Base-by-base conservation (phyloP, 148 eudicot species). In the Hydrangea macrophylla region DNA sequence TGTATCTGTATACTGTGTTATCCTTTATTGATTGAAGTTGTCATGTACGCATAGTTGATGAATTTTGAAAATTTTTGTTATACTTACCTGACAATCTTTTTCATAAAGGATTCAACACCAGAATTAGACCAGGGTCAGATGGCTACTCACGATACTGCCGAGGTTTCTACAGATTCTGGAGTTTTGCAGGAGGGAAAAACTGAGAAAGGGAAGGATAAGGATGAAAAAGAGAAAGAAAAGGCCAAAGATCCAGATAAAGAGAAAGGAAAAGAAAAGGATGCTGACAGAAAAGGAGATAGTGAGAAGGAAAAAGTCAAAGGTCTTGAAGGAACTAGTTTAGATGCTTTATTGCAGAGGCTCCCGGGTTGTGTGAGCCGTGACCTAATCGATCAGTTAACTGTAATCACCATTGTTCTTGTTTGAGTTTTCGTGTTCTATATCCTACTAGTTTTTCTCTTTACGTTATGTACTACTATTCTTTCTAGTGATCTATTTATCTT, bases 311-410 rank as follows among this genome's bases (percentile, higher is more conserved):
- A 88, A 68, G 67, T 74, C 30, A 90, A 90, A 84, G 87, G 92
- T 83, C 84, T 79, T 55, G 96, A 93, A 48, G 94, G 90, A 76
- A 86, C 96, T 39, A 93, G 79, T 78, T 73, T 93, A 79, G 98
- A 93, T 50, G 84, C 84, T 68, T 68, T 93, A 62, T 32, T 93
- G 70, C 98, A 88, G 82, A 83, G 96, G 71, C 98, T 93, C 74
- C 98, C 98, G 33, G 87, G 87, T 64, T 93, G 90, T 70, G 98
- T 93, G 76, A 90, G 96, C 79, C 98, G 98, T 62, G 98, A 93
- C 75, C 90, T 93, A 62, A 93, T 93, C 64, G 98, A 93, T 76
- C 98, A 93, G 76, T 79, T 93, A 67, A 82, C 92, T 72, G 98
- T 93, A 83, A 76, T 67, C 7, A 39, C 65, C 25, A 0, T 62